phyloP scores from a whole-genome alignment of 192 early-diverging fungal species.

The Fimicolochytrium jonesii region DNA sequence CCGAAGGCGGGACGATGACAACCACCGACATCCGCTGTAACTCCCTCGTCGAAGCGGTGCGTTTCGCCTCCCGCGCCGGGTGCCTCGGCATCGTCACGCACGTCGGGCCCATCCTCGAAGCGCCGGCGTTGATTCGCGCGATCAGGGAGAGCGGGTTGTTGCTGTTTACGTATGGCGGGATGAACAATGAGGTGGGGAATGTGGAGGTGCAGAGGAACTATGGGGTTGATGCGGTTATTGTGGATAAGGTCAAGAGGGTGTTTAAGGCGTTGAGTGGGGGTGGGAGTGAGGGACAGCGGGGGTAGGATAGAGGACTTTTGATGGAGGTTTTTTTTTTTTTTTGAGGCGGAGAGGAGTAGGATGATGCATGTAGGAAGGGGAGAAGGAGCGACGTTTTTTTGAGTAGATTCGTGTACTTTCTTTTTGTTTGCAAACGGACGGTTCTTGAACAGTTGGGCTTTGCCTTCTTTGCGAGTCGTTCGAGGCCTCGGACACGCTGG shows the following conservation, averaged over 20 bases:
- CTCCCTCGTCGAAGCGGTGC: slow-evolving; percentile 71
- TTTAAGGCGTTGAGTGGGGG: slow-evolving; percentile 8
- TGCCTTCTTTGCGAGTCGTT: too few relatives aligned
- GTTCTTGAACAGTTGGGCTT: too few relatives aligned
- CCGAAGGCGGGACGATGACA: slow-evolving; percentile 69
- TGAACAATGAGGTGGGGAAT: slow-evolving; percentile 70
- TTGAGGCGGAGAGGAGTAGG: too few relatives aligned
- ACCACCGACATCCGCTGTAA: slow-evolving; percentile 80
- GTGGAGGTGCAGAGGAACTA: slow-evolving; percentile 68
- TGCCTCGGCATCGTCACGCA: slow-evolving; percentile 78
- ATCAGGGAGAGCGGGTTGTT: slow-evolving; percentile 67
- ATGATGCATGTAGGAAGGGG: too few relatives aligned
- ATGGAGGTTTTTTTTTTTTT: too few relatives aligned
- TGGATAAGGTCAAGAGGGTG: slow-evolving; percentile 42
- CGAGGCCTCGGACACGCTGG: too few relatives aligned
- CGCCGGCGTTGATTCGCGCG: slow-evolving; percentile 64
- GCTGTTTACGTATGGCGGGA: slow-evolving; percentile 79
- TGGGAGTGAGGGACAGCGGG: background rate
- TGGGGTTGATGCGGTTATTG: slow-evolving; percentile 86
- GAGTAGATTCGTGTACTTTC: too few relatives aligned
- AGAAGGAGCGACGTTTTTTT: too few relatives aligned
- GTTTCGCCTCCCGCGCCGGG: slow-evolving; percentile 67
- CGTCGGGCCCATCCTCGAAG: slow-evolving; percentile 67
- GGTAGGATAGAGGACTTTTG: too few relatives aligned
- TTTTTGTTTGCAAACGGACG: too few relatives aligned